These are phyloP conservation scores for Hemerocallis citrina DNA, from an alignment of 106 monocot genomes.

Conservation along the genomic window DNA sequence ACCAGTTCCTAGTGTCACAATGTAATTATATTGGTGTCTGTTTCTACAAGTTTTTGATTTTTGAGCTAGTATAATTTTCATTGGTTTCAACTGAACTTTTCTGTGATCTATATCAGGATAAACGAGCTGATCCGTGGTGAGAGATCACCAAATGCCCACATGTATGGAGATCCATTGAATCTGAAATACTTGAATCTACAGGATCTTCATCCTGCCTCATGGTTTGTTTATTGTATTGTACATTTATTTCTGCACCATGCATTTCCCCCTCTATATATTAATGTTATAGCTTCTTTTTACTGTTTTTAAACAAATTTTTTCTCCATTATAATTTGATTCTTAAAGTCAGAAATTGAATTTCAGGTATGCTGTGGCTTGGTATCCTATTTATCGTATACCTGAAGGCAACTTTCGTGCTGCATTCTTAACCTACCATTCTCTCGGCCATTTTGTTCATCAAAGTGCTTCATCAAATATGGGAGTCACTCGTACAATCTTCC, in stretches of 20 bases:
- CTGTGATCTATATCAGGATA: conserved; percentile 39
- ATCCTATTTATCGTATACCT: conserved; percentile 90
- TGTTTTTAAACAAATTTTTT: not conserved
- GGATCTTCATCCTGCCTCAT: conserved; percentile 85
- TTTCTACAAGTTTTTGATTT: not conserved
- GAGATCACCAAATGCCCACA: conserved; percentile 20
- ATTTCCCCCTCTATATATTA: not conserved
- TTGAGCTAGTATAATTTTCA: not conserved
- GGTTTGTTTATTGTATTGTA: conserved; percentile 30
- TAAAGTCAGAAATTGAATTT: conserved; percentile 1
- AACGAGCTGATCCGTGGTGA: conserved; percentile 47
- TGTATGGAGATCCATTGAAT: conserved; percentile 52
- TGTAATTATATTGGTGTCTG: not conserved
- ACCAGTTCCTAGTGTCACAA: not conserved
- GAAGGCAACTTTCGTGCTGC: conserved; percentile 76
- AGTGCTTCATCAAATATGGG: conserved; percentile 2
- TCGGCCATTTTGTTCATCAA: conserved; percentile 45
- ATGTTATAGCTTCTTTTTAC: not conserved
- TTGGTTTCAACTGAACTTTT: not conserved
- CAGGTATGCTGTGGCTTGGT: conserved; percentile 97
- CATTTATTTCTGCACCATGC: not conserved
- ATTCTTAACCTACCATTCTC: conserved; percentile 90
- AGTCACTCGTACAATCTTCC: conserved; percentile 27
- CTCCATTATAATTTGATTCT: not conserved
- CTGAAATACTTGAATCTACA: conserved; percentile 33